Base-by-base conservation (phyloP, 164 flowering plant species). In the Nymphaea colorata region DNA sequence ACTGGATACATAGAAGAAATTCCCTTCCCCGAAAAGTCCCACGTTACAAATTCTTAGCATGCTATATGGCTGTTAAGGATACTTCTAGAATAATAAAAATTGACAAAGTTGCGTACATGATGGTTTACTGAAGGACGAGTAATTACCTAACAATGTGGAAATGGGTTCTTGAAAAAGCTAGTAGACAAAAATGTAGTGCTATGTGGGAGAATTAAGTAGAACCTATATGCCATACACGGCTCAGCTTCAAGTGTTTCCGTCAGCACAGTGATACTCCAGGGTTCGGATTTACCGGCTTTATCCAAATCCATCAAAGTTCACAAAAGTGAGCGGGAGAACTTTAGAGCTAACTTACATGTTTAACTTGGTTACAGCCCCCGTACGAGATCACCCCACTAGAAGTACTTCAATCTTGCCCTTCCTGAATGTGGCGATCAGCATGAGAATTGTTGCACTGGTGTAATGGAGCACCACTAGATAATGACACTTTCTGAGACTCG, bases 371-470 rank as follows among this genome's bases (percentile, higher is more conserved):
- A 8, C 57, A 25, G 36, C 36, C 36, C 36, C 0, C 36, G 36
- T 25, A 25, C 36, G 36, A 25, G 36, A 25, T 25, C 36, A 25
- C 57, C 14, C 15, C 3, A 51, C 4, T 51, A 15, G 57, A 51
- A 51, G 57, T 70, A 44, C 51, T 77, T 71, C 71, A 74, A 43
- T 72, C 80, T 16, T 66, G 69, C 43, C 4, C 59, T 64, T 61
- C 70, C 12, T 64, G 16, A 64, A 42, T 69, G 61, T 65, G 75
- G 60, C 66, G 74, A 57, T 72, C 85, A 12, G 75, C 68, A 64
- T 44, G 67, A 4, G 64, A 12, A 64, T 51, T 78, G 76, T 61
- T 79, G 72, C 79, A 81, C 1, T 77, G 90, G 4, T 75, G 88
- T 59, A 79, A 75, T 59, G 74, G 84, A 41, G 81, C 75, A 66